Percentiles rank a stretch among this genome's conserved stretches.
These are phyloP conservation scores for Sphaerostilbella broomeana DNA, from an alignment of 2,329 filamentous ascomycete genomes.

Conservation along the genomic window DNA sequence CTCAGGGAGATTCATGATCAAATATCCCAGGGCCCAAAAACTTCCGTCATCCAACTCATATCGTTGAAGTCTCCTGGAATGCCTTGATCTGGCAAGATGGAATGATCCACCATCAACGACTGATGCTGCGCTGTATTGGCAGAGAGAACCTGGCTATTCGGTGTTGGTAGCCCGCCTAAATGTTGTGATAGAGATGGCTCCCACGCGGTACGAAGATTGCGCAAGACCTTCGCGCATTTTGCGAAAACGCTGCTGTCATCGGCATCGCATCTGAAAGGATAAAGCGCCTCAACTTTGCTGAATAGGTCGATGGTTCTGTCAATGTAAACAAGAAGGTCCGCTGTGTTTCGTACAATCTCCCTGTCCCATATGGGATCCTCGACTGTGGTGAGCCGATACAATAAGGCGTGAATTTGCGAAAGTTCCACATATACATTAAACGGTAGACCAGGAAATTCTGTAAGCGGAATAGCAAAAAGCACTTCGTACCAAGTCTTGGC, in stretches of 20 bases:
- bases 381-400: slow-evolving; percentile 34
- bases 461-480: slow-evolving; percentile 27
- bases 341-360: slow-evolving; percentile 28
- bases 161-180: slow-evolving; percentile 25
- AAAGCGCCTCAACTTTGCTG: slow-evolving; percentile 20
- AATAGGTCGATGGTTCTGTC: slow-evolving; percentile 30
- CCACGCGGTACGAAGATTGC: slow-evolving; percentile 29
- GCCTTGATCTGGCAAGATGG: slow-evolving; percentile 15
- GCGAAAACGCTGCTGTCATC: slow-evolving; percentile 26
- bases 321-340: slow-evolving; percentile 30
- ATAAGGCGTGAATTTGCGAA: slow-evolving; percentile 29
- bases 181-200: slow-evolving; percentile 28
- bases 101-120: slow-evolving; percentile 1
- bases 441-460: slow-evolving; percentile 26
- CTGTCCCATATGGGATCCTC: slow-evolving; percentile 38
- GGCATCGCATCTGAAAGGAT: slow-evolving; percentile 23
- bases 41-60: slow-evolving; percentile 32
- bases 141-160: slow-evolving; percentile 20
- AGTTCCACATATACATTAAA: slow-evolving; percentile 30
- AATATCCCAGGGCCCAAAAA: slow-evolving; percentile 33
- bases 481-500: slow-evolving; percentile 31
- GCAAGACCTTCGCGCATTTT: slow-evolving; percentile 31
- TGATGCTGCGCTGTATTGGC: slow-evolving; percentile 11
- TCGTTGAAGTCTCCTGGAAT: slow-evolving; percentile 28
- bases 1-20: too few relatives aligned